Base-by-base conservation (phyloP, 441 rosid genomes). In the Biscutella auriculata region DNA sequence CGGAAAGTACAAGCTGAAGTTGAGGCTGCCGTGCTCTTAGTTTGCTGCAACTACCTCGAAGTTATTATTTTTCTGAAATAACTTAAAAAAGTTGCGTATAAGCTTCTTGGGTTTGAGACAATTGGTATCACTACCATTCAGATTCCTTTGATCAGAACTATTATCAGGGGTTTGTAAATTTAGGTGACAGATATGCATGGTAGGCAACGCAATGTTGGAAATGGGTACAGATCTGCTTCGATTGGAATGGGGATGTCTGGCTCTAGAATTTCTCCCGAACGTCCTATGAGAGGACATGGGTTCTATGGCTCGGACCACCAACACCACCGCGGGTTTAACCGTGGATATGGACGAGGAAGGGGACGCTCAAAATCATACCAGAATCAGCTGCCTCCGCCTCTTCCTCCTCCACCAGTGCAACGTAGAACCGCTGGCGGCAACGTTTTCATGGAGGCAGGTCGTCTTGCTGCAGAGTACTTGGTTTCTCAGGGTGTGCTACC, bases 401-500 rank as follows among this genome's bases (percentile, higher is more conserved):
- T 48, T 2, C 78, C 78, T 35, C 79, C 87, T 29, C 78, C 80
- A 15, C 66, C 80, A 0, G 71, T 73, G 4, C 84, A 76, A 9
- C 83, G 76, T 6, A 77, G 76, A 67, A 56, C 54, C 41, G 72
- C 76, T 4, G 76, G 79, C 0, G 68, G 73, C 6, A 84, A 79
- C 45, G 60, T 88, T 45, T 76, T 88, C 70, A 75, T 88, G 86
- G 91, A 88, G 74, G 98, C 97, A 5, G 97, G 98, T 35, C 83
- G 88, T 58, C 86, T 93, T 57, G 98, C 97, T 1, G 83, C 87
- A 1, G 97, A 93, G 73, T 88, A 88, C 66, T 79, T 93, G 71
- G 95, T 83, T 54, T 84, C 93, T 68, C 85, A 82, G 71, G 96
- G 96, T 29, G 63, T 81, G 50, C 53, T 87, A 39, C 79, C 95